phyloP scores from a whole-genome alignment of 768 basidiomycete species.

The Mycena haematopus region DNA sequence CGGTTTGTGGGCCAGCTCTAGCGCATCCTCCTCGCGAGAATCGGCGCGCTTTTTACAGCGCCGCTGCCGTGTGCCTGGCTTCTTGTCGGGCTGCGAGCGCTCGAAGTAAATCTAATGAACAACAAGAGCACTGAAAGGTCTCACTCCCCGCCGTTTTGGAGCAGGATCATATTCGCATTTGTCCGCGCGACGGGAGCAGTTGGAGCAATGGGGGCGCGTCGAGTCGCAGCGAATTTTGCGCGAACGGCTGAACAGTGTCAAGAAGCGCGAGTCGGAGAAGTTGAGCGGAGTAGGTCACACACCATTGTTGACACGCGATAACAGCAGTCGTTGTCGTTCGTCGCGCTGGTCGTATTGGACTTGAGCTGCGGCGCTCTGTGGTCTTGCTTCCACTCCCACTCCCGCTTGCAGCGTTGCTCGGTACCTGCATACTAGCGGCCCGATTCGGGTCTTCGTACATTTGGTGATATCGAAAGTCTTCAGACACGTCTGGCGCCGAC shows the following conservation, averaged over 20 bases:
- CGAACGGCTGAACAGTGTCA: slow-evolving; percentile 51
- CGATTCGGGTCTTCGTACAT: slow-evolving; percentile 8
- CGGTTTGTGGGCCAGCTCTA: not conserved
- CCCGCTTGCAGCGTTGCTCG: not conserved
- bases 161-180: slow-evolving; percentile 60
- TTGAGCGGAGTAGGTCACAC: not conserved
- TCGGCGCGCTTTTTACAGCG: slow-evolving; percentile 62
- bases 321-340: slow-evolving; percentile 21
- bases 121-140: no score
- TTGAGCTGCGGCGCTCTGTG: not conserved
- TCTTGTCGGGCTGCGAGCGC: slow-evolving; percentile 49
- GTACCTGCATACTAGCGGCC: not conserved
- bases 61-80: slow-evolving; percentile 62
- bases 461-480: slow-evolving; percentile 15
- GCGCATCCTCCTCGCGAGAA: slow-evolving; percentile 41
- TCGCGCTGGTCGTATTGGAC: not conserved
- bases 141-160: slow-evolving; percentile 57
- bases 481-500: slow-evolving; percentile 16
- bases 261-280: not conserved
- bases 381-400: not conserved
- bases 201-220: slow-evolving; percentile 59
- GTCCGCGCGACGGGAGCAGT: slow-evolving; percentile 57
- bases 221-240: slow-evolving; percentile 68
- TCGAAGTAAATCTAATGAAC: no score
- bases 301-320: slow-evolving; percentile 28